A percentile compares a stretch with the other conserved stretches of the same genome.
Conservation (phyloP, 2,329 filamentous ascomycete genomes). For the Epichloe amarillans region DNA sequence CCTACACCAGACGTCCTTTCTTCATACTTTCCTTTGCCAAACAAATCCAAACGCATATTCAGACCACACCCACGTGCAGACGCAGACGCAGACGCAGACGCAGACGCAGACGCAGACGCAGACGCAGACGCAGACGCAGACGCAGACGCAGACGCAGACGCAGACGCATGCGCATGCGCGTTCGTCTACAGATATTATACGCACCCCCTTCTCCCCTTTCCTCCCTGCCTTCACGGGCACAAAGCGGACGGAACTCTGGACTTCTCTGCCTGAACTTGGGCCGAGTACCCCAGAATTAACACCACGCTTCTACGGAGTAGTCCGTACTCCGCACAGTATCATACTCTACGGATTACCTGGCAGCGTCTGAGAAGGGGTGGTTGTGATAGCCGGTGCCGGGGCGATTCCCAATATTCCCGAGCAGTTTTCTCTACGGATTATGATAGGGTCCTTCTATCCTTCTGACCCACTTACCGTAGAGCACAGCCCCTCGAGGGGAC, state of each 20-base stretch:
- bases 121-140: no score
- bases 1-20: not conserved
- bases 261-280: no score
- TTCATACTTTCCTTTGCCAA: not conserved
- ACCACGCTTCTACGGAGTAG: no score
- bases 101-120: no score
- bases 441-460: conserved; percentile 4
- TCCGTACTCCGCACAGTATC: no score
- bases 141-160: no score
- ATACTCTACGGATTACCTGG: not conserved
- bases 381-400: not conserved
- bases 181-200: not conserved
- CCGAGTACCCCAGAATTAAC: no score
- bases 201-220: no score
- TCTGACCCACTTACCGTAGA: conserved; percentile 8
- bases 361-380: conserved; percentile 2
- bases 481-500: conserved; percentile 12
- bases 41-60: not conserved
- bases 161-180: not conserved
- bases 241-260: no score
- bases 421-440: not conserved
- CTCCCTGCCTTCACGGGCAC: no score
- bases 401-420: conserved; percentile 2
- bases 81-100: not conserved
- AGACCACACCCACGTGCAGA: not conserved